Evolutionary conservation across 768 basidiomycete species (phyloP).

Genomic region (Pleurotus platypus): DNA sequence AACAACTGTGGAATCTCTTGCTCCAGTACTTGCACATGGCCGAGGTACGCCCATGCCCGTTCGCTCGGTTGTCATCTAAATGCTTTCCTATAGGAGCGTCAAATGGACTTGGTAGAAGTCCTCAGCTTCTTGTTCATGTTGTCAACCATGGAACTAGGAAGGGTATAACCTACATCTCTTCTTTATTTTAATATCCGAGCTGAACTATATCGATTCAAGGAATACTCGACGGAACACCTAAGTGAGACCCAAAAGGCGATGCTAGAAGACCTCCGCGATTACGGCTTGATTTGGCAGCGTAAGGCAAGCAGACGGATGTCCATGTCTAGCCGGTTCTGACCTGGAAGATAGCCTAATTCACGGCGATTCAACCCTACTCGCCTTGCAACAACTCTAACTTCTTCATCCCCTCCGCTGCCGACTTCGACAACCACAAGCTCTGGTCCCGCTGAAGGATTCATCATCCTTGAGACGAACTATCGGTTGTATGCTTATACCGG

Average conservation of each 20-base stretch:
- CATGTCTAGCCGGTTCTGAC: conserved; percentile 20
- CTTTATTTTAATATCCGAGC: not conserved
- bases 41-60: conserved; percentile 47
- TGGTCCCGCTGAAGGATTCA: conserved; percentile 75
- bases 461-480: conserved; percentile 97
- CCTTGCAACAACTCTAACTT: conserved; percentile 90
- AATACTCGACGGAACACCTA: conserved; percentile 83
- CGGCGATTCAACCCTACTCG: conserved; percentile 92
- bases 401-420: conserved; percentile 79
- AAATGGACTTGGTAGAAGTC: conserved; percentile 92
- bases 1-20: conserved; percentile 92
- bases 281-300: conserved; percentile 89
- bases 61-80: conserved; percentile 15
- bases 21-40: conserved; percentile 86
- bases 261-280: conserved; percentile 89
- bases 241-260: conserved; percentile 80
- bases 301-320: conserved; percentile 41
- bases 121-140: conserved; percentile 95
- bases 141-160: conserved; percentile 92
- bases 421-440: conserved; percentile 55
- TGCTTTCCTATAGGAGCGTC: conserved; percentile 54
- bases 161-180: conserved; percentile 44
- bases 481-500: conserved; percentile 97
- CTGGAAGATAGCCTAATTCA: conserved; percentile 52
- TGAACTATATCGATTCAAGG: conserved; percentile 40